A percentile compares a stretch with the other conserved stretches of the same genome.
These are phyloP conservation scores for Tremella yokohamensis DNA, from an alignment of 768 basidiomycete species.

Conservation along the genomic window DNA sequence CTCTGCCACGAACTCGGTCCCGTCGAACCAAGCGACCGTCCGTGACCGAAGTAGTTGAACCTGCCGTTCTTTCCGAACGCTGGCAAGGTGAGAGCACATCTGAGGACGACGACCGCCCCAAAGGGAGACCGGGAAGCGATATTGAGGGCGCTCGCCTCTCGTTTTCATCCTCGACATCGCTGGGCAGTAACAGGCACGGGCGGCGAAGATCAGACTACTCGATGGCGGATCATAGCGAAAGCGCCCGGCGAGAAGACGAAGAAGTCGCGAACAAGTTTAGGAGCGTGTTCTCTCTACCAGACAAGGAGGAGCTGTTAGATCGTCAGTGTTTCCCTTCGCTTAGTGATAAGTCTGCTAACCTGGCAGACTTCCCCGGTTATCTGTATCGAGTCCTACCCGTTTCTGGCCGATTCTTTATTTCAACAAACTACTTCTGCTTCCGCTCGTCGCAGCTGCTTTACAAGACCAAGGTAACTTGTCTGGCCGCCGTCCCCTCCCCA, in stretches of 20 bases:
- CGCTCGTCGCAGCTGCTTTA: conserved; percentile 78
- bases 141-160: conserved; percentile 11
- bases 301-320: conserved; percentile 79
- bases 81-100: conserved; percentile 17
- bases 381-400: conserved; percentile 85
- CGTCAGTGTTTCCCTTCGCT: conserved; percentile 59
- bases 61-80: conserved; percentile 14
- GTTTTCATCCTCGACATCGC: conserved; percentile 18
- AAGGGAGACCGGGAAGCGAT: not conserved
- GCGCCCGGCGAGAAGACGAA: conserved; percentile 51
- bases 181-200: conserved; percentile 19
- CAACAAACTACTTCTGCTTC: conserved; percentile 92
- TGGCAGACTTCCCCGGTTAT: conserved; percentile 81
- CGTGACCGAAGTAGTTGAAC: conserved; percentile 41
- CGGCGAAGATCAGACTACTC: conserved; percentile 63
- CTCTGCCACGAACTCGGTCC: not conserved
- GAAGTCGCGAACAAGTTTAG: conserved; percentile 67
- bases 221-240: conserved; percentile 71
- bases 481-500: not conserved
- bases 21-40: conserved; percentile 11
- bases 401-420: conserved; percentile 80
- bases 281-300: conserved; percentile 76
- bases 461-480: conserved; percentile 69
- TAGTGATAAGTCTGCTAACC: conserved; percentile 1
- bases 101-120: conserved; percentile 7